Conservation (phyloP, 257 asterid genomes). For the Lycium ferocissimum region DNA sequence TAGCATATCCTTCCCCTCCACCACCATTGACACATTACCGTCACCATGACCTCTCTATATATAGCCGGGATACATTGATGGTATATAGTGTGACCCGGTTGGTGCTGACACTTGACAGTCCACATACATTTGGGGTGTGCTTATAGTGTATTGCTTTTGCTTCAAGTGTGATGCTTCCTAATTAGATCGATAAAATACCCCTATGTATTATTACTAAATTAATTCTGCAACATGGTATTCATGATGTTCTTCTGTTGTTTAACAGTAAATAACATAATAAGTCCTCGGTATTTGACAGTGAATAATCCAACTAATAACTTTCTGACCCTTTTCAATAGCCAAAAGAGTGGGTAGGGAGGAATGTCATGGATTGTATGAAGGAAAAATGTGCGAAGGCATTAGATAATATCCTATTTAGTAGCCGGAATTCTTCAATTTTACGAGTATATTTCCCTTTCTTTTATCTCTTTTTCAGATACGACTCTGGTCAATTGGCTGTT, state of each 20-base stretch:
- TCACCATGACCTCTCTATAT: too few relatives aligned
- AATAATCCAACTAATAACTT: neutral
- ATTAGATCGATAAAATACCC: conserved; percentile 17
- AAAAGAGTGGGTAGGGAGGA: neutral
- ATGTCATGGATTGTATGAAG: neutral
- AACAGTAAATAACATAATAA: conserved; percentile 7
- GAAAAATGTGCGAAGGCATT: too few relatives aligned
- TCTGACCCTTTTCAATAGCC: neutral
- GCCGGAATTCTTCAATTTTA: neutral
- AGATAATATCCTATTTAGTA: neutral
- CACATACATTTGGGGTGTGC: neutral
- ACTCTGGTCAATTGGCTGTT: neutral
- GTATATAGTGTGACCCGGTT: neutral
- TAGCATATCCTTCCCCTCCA: too few relatives aligned
- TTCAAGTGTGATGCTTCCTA: neutral
- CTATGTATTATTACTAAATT: neutral
- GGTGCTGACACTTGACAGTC: conserved; percentile 4
- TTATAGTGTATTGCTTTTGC: neutral
- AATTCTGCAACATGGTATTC: neutral
- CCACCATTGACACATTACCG: too few relatives aligned
- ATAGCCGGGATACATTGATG: conserved; percentile 7
- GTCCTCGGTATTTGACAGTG: conserved; percentile 4
- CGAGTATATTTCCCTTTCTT: neutral
- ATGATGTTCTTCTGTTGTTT: neutral
- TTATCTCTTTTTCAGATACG: neutral